Evolutionary conservation across 1,284 basidiomycete genomes (phyloP).

Genomic region (Pascua sp.): DNA sequence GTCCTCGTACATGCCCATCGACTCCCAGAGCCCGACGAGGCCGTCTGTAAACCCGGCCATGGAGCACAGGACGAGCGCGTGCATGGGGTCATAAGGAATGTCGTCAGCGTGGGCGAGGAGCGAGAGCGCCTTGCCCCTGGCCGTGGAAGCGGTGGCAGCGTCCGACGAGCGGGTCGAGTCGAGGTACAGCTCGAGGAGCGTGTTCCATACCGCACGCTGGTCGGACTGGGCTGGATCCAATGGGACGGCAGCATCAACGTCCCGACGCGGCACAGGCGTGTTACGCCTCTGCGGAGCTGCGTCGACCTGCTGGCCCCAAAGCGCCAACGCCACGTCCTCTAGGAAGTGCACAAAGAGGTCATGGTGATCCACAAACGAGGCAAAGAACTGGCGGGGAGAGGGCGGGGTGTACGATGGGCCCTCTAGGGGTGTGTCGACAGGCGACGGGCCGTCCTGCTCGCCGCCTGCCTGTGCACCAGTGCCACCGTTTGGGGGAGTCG

Average conservation of each 20-base stretch:
- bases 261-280: constrained; percentile 5
- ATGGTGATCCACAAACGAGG: constrained; percentile 89
- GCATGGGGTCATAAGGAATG: constrained; percentile 81
- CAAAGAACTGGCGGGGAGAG: constrained; percentile 82
- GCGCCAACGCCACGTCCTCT: constrained; percentile 73
- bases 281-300: constrained; percentile 2
- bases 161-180: constrained; percentile 52
- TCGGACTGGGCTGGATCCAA: constrained; percentile 62
- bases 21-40: constrained; percentile 85
- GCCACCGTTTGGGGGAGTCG: neutral
- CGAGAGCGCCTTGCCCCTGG: constrained; percentile 60
- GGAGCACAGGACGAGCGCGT: constrained; percentile 90
- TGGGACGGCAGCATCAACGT: constrained; percentile 34
- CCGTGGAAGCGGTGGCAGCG: constrained; percentile 16
- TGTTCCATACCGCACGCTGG: constrained; percentile 91
- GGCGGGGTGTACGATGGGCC: constrained; percentile 57
- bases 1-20: constrained; percentile 92
- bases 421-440: constrained; percentile 1
- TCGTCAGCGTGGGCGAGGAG: constrained; percentile 57
- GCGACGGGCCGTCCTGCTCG: neutral
- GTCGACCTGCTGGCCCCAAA: constrained; percentile 77
- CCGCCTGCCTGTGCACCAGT: neutral
- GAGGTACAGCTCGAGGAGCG: constrained; percentile 89
- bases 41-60: constrained; percentile 76
- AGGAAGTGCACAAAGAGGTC: constrained; percentile 80